Percentiles rank a stretch among this genome's conserved stretches.
These are phyloP conservation scores for Candida nemodendra DNA, from an alignment of 805 yeast genomes.

Conservation along the genomic window DNA sequence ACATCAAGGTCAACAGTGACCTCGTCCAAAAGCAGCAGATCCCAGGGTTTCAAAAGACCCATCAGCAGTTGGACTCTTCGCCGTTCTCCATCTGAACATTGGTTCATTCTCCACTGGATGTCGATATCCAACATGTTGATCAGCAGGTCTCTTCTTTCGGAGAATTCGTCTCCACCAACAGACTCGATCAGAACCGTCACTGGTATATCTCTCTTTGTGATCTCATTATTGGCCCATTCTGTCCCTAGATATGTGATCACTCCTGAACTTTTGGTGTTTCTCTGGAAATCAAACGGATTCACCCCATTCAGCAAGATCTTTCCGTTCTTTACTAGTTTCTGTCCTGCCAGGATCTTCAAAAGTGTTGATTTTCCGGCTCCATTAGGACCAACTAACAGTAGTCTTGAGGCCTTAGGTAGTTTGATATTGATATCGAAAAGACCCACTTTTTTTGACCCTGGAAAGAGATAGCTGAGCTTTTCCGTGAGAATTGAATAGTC, in stretches of 20 bases:
- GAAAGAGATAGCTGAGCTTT: constrained; percentile 67
- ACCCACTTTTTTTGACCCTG: constrained; percentile 58
- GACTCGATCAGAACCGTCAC: constrained; percentile 75
- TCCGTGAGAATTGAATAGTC: constrained; percentile 57
- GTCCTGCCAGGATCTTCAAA: constrained; percentile 83
- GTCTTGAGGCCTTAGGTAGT: constrained; percentile 70
- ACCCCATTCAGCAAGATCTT: constrained; percentile 69
- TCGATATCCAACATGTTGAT: constrained; percentile 82
- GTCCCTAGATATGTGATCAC: constrained; percentile 81
- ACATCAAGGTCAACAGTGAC: constrained; percentile 97
- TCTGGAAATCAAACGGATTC: constrained; percentile 66
- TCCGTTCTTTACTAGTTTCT: constrained; percentile 78
- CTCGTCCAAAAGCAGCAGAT: constrained; percentile 82
- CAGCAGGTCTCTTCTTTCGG: constrained; percentile 74
- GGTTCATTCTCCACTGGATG: constrained; percentile 87
- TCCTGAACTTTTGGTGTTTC: constrained; percentile 27
- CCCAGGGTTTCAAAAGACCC: constrained; percentile 94
- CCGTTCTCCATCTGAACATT: constrained; percentile 91
- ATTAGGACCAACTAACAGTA: constrained; percentile 85
- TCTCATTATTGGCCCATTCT: constrained; percentile 93
- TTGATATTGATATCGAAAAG: constrained; percentile 59
- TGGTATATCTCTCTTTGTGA: constrained; percentile 88
- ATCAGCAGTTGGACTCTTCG: constrained; percentile 90
- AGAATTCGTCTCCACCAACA: constrained; percentile 71
- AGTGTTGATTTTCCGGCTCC: constrained; percentile 97